Percentiles rank a stretch among this genome's conserved stretches.
These are phyloP conservation scores for Aspergillus unguis DNA, from an alignment of 2,329 filamentous ascomycete genomes.

Conservation along the genomic window DNA sequence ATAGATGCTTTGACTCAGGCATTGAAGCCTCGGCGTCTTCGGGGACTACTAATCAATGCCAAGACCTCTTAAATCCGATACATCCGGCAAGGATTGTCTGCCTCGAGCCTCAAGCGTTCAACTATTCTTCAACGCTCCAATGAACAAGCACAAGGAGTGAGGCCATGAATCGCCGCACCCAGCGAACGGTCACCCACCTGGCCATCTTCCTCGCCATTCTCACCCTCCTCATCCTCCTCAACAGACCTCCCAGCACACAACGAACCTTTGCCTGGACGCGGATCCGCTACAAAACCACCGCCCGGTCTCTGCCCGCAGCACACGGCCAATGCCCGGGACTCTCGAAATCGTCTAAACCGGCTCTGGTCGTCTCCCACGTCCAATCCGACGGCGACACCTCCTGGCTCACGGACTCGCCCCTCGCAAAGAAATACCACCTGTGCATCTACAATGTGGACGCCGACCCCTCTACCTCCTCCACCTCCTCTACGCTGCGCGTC, in stretches of 20 bases:
- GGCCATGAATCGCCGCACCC: slow-evolving; percentile 11
- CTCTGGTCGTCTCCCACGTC: slow-evolving; percentile 44
- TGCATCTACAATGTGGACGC: slow-evolving; percentile 46
- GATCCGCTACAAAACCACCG: slow-evolving; percentile 42
- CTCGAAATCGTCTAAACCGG: slow-evolving; percentile 39
- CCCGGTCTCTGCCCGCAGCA: slow-evolving; percentile 33
- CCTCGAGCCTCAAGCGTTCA: not conserved
- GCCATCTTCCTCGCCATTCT: slow-evolving; percentile 34
- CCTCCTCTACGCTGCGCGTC: slow-evolving; percentile 34
- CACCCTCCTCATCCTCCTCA: slow-evolving; percentile 38
- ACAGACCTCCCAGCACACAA: slow-evolving; percentile 28
- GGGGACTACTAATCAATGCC: too few relatives aligned
- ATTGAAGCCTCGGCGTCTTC: too few relatives aligned
- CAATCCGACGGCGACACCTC: slow-evolving; percentile 40
- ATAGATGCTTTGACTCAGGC: too few relatives aligned
- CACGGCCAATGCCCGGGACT: slow-evolving; percentile 46
- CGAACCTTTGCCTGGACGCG: slow-evolving; percentile 44
- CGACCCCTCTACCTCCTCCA: slow-evolving; percentile 32
- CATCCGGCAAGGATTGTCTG: too few relatives aligned
- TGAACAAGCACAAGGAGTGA: too few relatives aligned
- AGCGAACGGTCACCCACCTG: slow-evolving; percentile 35
- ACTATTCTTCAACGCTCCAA: too few relatives aligned
- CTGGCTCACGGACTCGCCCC: slow-evolving; percentile 38
- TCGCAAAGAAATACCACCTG: slow-evolving; percentile 42
- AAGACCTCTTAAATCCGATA: too few relatives aligned